Base-by-base conservation (phyloP, 768 basidiomycete species). In the Phylloporus rhodoxanthus region DNA sequence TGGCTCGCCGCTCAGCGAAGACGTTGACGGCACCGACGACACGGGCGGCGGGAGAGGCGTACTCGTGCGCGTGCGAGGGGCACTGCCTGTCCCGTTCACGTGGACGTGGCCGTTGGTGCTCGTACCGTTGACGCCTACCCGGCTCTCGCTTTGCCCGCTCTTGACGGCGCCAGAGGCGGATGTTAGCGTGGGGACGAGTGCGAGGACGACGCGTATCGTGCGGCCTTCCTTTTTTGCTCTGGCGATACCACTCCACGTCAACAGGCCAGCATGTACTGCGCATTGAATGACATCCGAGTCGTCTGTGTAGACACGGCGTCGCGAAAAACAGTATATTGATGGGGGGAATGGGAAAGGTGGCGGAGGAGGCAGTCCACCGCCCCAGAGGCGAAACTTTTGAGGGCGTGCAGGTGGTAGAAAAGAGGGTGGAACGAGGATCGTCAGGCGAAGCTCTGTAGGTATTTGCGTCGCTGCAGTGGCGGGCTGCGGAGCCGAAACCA, bases 211-310 rank as follows among this genome's bases (percentile, higher is more conserved):
- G 15, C 69, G 59, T 50, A 77, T 58, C 43, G 77, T 74, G 45
- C 62, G 59, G 23, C 68, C 68, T 48, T 68, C 66, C 48, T 60
- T 54, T 50, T 67, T 64, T 48, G 75, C 76, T 23, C 63, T 60
- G 30, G 63, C 45, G 33, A 74, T 62, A n/a, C 59, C 65, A 45
- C 67, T 72, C 75, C 75, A 77, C 14, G 68, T 67, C 29, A 75
- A 60, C 42, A 70, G 61, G 7, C 86, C 86, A 0, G 84, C 73
- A 56, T 88, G 86, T 40, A 88, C 65, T 2, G 82, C 84, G 48
- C 82, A 84, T 34, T 83, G 60, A 59, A 85, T 79, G 44, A 87
- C 59, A 57, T 87, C 83, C 8, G 84, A 86, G 65, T 88, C 86
- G 65, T 88, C 85, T 0, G 86, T 88, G 67, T 88, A 88, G 30